Evolutionary conservation across 176 grass and related monocot genomes (phyloP).

Genomic region (Bonia amplexicaulis): DNA sequence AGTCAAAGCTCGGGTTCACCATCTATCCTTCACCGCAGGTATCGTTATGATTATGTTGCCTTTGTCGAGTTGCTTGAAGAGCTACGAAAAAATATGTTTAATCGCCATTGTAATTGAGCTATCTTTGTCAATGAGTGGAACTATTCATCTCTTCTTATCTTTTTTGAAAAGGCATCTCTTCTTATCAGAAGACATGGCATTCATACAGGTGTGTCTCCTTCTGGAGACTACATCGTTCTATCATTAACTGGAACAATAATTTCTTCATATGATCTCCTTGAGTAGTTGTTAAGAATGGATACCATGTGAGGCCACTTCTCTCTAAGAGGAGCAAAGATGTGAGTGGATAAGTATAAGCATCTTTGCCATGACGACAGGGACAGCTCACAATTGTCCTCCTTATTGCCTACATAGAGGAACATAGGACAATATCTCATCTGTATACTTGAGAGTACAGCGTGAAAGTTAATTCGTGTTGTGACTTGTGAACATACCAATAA

Average conservation of each 20-base stretch:
- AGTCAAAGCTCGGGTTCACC: conserved; percentile 86
- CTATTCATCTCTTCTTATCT: neutral
- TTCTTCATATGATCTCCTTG: neutral
- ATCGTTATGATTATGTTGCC: neutral
- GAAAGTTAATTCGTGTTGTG: neutral
- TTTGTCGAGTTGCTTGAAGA: neutral
- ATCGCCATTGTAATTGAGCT: neutral
- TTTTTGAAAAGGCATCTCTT: too few relatives aligned
- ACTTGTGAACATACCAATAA: neutral
- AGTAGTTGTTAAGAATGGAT: neutral
- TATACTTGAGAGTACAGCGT: neutral
- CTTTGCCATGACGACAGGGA: neutral
- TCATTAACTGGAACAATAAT: neutral
- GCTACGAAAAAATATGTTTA: neutral
- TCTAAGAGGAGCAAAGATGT: neutral
- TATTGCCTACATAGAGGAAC: neutral
- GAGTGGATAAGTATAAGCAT: neutral
- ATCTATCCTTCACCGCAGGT: conserved; percentile 85
- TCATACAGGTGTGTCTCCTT: neutral
- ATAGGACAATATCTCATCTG: neutral
- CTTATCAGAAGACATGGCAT: neutral
- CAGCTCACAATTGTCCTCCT: neutral
- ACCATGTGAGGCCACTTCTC: neutral
- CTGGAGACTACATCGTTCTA: neutral
- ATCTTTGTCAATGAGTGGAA: neutral